phyloP scores from a whole-genome alignment of 2,329 filamentous ascomycete genomes.

The Calonectria crousiana region DNA sequence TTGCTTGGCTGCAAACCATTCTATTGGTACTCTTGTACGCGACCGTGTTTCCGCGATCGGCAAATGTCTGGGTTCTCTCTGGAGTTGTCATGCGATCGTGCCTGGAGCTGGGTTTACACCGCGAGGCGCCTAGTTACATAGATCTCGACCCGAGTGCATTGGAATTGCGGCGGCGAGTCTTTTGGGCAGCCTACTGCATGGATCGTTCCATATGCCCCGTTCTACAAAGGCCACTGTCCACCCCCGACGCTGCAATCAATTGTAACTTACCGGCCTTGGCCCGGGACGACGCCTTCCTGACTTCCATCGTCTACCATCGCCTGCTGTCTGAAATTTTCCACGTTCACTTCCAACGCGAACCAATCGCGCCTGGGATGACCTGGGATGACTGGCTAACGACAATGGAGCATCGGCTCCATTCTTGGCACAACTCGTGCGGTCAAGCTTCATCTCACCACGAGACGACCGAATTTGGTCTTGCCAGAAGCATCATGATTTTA shows the following conservation, averaged over 20 bases:
- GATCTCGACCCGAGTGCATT: neutral
- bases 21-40: neutral
- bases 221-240: neutral
- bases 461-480: neutral
- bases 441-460: neutral
- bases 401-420: neutral
- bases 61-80: neutral
- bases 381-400: neutral
- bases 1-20: neutral
- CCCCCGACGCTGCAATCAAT: neutral
- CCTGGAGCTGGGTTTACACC: neutral
- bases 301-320: neutral
- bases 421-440: neutral
- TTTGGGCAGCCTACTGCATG: neutral
- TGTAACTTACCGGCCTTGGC: neutral
- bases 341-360: neutral
- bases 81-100: neutral
- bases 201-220: neutral
- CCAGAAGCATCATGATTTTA: neutral
- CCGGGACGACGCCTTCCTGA: neutral
- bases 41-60: neutral
- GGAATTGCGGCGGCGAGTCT: neutral
- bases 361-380: neutral
- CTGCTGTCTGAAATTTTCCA: neutral
- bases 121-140: neutral